phyloP scores from a whole-genome alignment of 176 grass and related monocot genomes.

The Saccharum spontaneum region DNA sequence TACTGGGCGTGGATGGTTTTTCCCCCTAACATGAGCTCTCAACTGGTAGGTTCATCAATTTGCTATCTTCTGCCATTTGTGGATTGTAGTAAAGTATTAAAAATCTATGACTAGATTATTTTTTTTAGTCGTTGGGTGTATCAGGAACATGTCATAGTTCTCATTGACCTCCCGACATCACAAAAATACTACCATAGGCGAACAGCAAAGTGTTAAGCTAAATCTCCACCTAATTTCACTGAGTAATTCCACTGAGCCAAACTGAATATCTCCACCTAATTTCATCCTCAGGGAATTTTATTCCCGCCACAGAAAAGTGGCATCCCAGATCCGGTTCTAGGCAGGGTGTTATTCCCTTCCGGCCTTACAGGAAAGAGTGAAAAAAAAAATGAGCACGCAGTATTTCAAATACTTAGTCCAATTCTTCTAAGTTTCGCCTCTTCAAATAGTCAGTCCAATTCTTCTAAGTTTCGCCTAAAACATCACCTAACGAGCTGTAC shows the following conservation, averaged over 20 bases:
- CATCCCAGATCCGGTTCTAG: slow-evolving; percentile 1
- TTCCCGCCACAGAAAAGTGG: background rate
- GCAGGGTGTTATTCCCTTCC: background rate
- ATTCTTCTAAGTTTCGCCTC: background rate
- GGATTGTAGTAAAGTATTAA: too few relatives aligned
- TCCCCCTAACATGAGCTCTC: background rate
- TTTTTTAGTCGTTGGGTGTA: background rate
- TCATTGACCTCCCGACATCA: too few relatives aligned
- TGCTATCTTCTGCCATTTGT: background rate
- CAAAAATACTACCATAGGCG: background rate
- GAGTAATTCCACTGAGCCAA: background rate
- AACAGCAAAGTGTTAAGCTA: background rate
- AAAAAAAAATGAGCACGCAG: background rate
- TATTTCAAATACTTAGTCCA: background rate
- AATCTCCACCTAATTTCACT: background rate
- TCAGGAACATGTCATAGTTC: background rate
- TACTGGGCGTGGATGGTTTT: background rate
- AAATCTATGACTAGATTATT: background rate
- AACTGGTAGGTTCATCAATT: background rate
- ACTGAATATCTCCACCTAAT: background rate
- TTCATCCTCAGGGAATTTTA: background rate
- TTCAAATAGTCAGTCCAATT: slow-evolving; percentile 1
- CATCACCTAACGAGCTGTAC: background rate
- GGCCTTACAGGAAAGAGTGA: background rate
- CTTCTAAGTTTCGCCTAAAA: background rate